Base-by-base conservation (phyloP, 2,329 filamentous ascomycete genomes). In the Talaromyces marneffei region DNA sequence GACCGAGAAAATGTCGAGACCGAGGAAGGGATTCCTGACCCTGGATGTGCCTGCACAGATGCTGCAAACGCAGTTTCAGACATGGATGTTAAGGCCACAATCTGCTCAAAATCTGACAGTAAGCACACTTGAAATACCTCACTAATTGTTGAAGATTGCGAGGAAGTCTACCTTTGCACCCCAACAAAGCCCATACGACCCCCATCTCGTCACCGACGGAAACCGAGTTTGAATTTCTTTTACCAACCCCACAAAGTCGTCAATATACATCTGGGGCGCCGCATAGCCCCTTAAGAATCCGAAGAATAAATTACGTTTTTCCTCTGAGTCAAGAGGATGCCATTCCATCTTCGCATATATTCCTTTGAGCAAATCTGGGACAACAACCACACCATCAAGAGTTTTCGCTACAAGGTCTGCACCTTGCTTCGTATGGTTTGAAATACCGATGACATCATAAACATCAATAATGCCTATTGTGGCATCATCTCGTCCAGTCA, bases 311-410 rank as follows among this genome's bases (percentile, higher is more conserved):
- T 18, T 20, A 1, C 40, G 40, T 8, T 42, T 42, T 9, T 42
- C 40, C 8, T 42, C 40, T 1, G 40, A 42, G 16, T 48, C 27
- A 6, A 29, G 23, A 5, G 67, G 65, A 85, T 85, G 18, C 77
- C 82, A 82, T 29, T 68, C 66, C 4, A 63, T 64, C 9, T 75
- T 64, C 27, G 75, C 68, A 42, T 63, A 66, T 69, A 68, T 66
- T 75, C 83, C 82, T 76, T 69, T 78, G 78, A 72, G 75, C 57
- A 75, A 70, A 57, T 76, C 74, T 8, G 74, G 73, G 6, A 80
- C 63, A 4, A 81, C 58, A 7, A 81, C 74, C 0, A 80, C 14
- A 33, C n/a, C 52, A 18, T 23, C 40, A 3, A 42, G 40, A 1
- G 40, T 12, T 4, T 18, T 20, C 8, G 40, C 40, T 12, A 42